Evolutionary conservation across 2,329 filamentous ascomycete species (phyloP), one percentile per base, ranked within the genome.

Genomic region (Cytospora piceae): DNA sequence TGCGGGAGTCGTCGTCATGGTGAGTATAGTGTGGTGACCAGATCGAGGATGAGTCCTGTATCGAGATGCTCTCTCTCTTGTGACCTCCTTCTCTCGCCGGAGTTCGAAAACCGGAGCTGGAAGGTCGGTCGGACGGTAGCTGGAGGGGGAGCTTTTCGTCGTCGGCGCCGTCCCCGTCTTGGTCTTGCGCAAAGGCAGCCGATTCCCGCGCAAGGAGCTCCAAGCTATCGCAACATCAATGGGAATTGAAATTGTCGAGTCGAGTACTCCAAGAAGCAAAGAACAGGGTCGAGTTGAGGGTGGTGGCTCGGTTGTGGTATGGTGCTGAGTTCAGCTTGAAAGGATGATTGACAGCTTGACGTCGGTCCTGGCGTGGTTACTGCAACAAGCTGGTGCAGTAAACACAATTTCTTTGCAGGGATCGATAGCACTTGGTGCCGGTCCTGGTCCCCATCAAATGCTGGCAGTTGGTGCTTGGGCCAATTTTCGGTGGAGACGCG

Each of bases 1-100:
- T 37, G 14, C 34, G 49, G 91, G 91, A 64, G 91, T 92, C 69
- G 81, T 78, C 70, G 85, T 81, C 86, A 88, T 88, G 67, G 66
- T 71, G 65, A 24, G 37, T 66, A 42, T 49, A 29, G 22, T 49
- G n/a, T 24, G 37, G 42, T 32, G 37, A 15, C 55, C 58, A 20
- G 39, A 64, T 31, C 39, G 49, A 32, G n/a, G 49, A 34, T 32
- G 37, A 22, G 37, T 51, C 37, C 56, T 54, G 32, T 20, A 34
- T 22, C 15, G 51, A 29, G 29, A 31, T 37, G 22, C 2, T 27
- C 20, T 20, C 57, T 49, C 53, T 34, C 27, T 49, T 27, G 31
- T 29, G 56, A 11, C 22, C 27, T 32, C 22, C 42, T 46, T 39
- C 53, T 32, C 29, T 39, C 15, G 32, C 55, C 22, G 5, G 24